Percentiles rank a stretch among this genome's conserved stretches.
phyloP scores from a whole-genome alignment of 208 protist species.

The Angomonas deanei region DNA sequence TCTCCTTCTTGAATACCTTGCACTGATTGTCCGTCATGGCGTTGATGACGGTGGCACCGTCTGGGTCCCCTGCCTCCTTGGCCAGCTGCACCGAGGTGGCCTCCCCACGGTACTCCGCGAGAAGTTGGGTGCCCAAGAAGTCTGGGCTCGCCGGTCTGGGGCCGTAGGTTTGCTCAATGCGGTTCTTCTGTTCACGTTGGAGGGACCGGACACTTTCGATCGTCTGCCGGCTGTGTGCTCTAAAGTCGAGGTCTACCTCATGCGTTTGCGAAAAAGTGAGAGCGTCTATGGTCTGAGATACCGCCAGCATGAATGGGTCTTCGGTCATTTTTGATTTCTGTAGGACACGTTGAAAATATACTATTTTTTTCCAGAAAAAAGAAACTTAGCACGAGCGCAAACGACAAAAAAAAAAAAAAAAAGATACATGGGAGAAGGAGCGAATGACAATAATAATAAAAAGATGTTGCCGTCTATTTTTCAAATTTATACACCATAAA shows the following conservation, averaged over 20 bases:
- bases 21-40: constrained; percentile 55
- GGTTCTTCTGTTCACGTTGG: constrained; percentile 71
- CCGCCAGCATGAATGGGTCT: constrained; percentile 17
- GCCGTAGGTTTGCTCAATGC: constrained; percentile 66
- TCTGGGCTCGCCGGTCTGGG: constrained; percentile 37
- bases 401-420: background rate
- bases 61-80: constrained; percentile 37
- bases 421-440: too few relatives aligned
- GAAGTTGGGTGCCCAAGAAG: constrained; percentile 59
- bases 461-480: background rate
- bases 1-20: constrained; percentile 74
- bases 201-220: constrained; percentile 61
- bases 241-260: constrained; percentile 70
- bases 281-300: constrained; percentile 48
- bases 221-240: constrained; percentile 51
- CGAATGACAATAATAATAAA: background rate
- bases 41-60: constrained; percentile 26
- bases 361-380: background rate
- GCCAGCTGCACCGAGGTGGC: constrained; percentile 50
- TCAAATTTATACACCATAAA: background rate
- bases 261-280: constrained; percentile 75
- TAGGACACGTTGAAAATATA: constrained; percentile 7
- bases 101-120: constrained; percentile 69
- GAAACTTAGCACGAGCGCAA: background rate
- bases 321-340: constrained; percentile 12